phyloP scores from a whole-genome alignment of 2,329 filamentous ascomycete species.

The Ceratocystis cubensis region DNA sequence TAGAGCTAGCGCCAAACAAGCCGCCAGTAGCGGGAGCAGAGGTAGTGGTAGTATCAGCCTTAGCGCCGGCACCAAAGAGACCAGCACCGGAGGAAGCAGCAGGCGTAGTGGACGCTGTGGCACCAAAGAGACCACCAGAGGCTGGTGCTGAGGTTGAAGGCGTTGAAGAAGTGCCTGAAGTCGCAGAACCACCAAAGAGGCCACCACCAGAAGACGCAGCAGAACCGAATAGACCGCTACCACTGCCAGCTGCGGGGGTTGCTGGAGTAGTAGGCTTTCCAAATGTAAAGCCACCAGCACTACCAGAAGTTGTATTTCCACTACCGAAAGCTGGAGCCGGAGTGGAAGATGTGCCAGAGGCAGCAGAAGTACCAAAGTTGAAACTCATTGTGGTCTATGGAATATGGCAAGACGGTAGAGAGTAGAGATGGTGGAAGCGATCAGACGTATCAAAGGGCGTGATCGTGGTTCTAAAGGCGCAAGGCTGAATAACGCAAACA shows the following conservation, averaged over 20 bases:
- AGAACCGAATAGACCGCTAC: constrained; percentile 21
- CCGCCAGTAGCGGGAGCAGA: constrained; percentile 44
- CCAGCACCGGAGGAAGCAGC: constrained; percentile 31
- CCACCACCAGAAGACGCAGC: constrained; percentile 8
- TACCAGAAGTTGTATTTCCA: constrained; percentile 23
- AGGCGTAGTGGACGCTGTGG: constrained; percentile 25
- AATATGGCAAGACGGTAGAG: neutral
- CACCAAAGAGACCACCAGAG: constrained; percentile 33
- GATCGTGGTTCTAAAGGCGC: constrained; percentile 9
- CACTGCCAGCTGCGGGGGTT: constrained; percentile 8
- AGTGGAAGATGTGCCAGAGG: neutral
- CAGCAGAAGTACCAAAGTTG: constrained; percentile 31
- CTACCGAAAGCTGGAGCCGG: constrained; percentile 26
- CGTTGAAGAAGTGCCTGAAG: constrained; percentile 25
- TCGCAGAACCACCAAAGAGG: constrained; percentile 23
- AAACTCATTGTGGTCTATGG: constrained; percentile 30
- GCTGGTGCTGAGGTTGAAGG: constrained; percentile 30
- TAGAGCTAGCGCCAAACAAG: constrained; percentile 27
- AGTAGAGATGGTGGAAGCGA: neutral
- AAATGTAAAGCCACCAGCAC: constrained; percentile 25
- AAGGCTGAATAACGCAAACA: constrained; percentile 14
- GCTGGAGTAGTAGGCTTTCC: constrained; percentile 21
- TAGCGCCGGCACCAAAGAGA: constrained; percentile 30
- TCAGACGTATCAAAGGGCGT: neutral
- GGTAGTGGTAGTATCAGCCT: constrained; percentile 24